Conservation (phyloP, 2,329 filamentous ascomycete genomes). For the Monilinia fructicola region DNA sequence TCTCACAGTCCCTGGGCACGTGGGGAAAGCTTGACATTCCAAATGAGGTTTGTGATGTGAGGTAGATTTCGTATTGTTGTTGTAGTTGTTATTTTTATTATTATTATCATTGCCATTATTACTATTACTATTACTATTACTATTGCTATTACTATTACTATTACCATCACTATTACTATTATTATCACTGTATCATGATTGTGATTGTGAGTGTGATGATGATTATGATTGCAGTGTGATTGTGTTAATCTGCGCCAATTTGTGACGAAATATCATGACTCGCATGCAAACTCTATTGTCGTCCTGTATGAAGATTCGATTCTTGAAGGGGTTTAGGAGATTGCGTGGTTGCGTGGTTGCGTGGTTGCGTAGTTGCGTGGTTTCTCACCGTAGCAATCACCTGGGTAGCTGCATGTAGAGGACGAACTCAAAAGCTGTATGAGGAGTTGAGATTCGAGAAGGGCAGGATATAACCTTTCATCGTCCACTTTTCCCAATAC, state of each 20-base stretch:
- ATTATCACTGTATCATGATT: too few relatives aligned
- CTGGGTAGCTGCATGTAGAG: conserved; percentile 13
- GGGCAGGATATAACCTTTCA: neutral
- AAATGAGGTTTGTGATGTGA: conserved; percentile 1
- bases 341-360: conserved; percentile 10
- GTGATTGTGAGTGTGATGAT: too few relatives aligned
- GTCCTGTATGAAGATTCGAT: neutral
- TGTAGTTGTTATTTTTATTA: too few relatives aligned
- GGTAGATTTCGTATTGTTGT: too few relatives aligned
- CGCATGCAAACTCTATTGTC: neutral
- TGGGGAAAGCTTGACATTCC: neutral
- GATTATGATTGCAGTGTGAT: too few relatives aligned
- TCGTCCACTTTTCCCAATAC: neutral
- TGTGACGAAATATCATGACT: conserved; percentile 10
- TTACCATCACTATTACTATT: too few relatives aligned
- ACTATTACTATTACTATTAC: too few relatives aligned
- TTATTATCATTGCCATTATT: too few relatives aligned
- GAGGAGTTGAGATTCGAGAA: neutral
- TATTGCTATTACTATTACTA: too few relatives aligned
- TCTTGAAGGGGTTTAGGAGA: neutral
- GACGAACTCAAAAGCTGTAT: conserved; percentile 8
- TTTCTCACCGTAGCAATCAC: conserved; percentile 8
- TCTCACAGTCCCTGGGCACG: neutral
- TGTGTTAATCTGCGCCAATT: neutral
- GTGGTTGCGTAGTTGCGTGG: neutral